These are phyloP conservation scores for Mollisiaceae sp. DNA, from an alignment of 2,329 filamentous ascomycete species.

Conservation along the genomic window DNA sequence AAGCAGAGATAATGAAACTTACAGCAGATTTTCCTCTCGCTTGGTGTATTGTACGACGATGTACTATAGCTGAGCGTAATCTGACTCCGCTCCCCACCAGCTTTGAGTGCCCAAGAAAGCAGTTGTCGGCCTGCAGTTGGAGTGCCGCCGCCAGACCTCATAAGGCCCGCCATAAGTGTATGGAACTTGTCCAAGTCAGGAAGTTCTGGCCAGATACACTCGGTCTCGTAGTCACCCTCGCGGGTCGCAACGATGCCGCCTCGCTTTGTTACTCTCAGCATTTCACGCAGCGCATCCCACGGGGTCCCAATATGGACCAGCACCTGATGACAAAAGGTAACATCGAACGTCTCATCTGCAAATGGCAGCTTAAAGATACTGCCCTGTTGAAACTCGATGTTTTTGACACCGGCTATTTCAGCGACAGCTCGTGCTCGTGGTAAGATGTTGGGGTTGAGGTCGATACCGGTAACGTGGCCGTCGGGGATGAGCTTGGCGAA, in stretches of 20 bases:
- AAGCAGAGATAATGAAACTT: constrained; percentile 26
- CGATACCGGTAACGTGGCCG: constrained; percentile 49
- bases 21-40: constrained; percentile 35
- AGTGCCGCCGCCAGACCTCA: constrained; percentile 35
- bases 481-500: constrained; percentile 48
- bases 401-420: constrained; percentile 27
- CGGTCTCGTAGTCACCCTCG: constrained; percentile 45
- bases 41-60: constrained; percentile 30
- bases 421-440: constrained; percentile 26
- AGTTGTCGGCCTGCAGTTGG: constrained; percentile 38
- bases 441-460: constrained; percentile 39
- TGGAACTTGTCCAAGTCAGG: constrained; percentile 39
- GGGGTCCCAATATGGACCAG: constrained; percentile 60
- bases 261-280: constrained; percentile 58
- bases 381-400: constrained; percentile 36
- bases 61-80: constrained; percentile 34
- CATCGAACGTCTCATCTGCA: constrained; percentile 57
- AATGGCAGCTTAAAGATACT: constrained; percentile 44
- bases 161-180: constrained; percentile 30
- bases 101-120: constrained; percentile 40
- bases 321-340: constrained; percentile 64
- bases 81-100: constrained; percentile 30
- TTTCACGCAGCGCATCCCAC: constrained; percentile 54
- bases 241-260: constrained; percentile 58
- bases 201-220: constrained; percentile 41